Evolutionary conservation across 306 rosid species (phyloP).

Genomic region (Dryas alaskensis): DNA sequence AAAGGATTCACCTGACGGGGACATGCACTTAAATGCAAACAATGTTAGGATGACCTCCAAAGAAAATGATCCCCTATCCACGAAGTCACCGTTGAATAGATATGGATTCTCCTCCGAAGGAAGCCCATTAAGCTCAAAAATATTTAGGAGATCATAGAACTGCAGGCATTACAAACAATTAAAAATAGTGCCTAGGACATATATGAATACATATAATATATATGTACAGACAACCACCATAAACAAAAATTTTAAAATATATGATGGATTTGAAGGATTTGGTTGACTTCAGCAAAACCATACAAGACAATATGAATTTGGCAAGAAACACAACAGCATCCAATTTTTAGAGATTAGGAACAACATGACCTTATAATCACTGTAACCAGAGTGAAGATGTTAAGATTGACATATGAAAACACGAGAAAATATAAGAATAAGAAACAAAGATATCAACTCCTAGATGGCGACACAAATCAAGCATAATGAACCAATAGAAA

Average conservation of each 20-base stretch:
- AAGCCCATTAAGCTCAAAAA: slow-evolving; percentile 98
- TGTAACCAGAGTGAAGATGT: no score
- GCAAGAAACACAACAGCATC: no score
- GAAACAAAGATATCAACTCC: no score
- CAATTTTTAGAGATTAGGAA: no score
- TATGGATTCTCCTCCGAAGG: slow-evolving; percentile 99
- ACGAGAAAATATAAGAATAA: no score
- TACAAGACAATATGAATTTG: not conserved
- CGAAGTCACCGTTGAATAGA: slow-evolving; percentile 97
- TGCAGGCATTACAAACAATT: slow-evolving; percentile 43
- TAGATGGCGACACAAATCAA: no score
- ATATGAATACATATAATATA: not conserved
- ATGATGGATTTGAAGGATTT: not conserved
- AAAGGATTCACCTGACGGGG: slow-evolving; percentile 75
- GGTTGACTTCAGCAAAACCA: slow-evolving; percentile 4
- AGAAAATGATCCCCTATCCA: slow-evolving; percentile 97
- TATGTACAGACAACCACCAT: not conserved
- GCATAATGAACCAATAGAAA: no score
- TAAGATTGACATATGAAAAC: no score
- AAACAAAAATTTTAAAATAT: not conserved
- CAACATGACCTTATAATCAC: no score
- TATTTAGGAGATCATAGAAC: slow-evolving; percentile 92
- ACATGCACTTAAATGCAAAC: slow-evolving; percentile 98
- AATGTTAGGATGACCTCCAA: slow-evolving; percentile 94
- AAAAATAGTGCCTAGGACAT: slow-evolving; percentile 5